Evolutionary conservation across 2,329 filamentous ascomycete species (phyloP).

Genomic region (Trichoderma guizhouense): DNA sequence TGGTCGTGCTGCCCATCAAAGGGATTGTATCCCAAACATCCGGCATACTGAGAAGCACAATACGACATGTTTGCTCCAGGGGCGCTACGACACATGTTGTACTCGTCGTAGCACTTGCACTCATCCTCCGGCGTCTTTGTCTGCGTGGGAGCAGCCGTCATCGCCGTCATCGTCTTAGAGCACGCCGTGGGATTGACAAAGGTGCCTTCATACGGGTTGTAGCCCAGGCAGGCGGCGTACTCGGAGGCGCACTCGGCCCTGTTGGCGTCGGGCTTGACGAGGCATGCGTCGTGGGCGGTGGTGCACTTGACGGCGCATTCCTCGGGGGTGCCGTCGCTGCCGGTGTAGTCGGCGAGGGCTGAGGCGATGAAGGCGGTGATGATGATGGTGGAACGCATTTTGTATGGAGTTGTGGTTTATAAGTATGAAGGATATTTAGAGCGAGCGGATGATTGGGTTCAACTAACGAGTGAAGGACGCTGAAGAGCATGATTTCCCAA

Average conservation of each 20-base stretch:
- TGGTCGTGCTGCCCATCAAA: not conserved
- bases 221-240: constrained; percentile 18
- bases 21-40: constrained; percentile 13
- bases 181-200: constrained; percentile 24
- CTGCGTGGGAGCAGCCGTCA: constrained; percentile 22
- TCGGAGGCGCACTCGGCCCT: constrained; percentile 25
- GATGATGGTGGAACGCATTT: constrained; percentile 5
- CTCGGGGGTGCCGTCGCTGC: not conserved
- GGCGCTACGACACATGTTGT: not conserved
- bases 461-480: not conserved
- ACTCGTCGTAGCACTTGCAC: not conserved
- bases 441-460: not conserved
- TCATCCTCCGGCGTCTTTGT: not conserved
- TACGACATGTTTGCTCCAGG: not conserved
- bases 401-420: not conserved
- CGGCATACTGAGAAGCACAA: constrained; percentile 25
- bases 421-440: not conserved
- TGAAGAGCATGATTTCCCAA: not conserved
- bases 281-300: not conserved
- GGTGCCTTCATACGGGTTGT: constrained; percentile 19
- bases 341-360: not conserved
- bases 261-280: constrained; percentile 20
- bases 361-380: not conserved
- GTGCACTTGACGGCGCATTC: not conserved
- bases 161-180: constrained; percentile 23